Conservation (phyloP, 1,284 basidiomycete species). For the Rhodofomes roseus region DNA sequence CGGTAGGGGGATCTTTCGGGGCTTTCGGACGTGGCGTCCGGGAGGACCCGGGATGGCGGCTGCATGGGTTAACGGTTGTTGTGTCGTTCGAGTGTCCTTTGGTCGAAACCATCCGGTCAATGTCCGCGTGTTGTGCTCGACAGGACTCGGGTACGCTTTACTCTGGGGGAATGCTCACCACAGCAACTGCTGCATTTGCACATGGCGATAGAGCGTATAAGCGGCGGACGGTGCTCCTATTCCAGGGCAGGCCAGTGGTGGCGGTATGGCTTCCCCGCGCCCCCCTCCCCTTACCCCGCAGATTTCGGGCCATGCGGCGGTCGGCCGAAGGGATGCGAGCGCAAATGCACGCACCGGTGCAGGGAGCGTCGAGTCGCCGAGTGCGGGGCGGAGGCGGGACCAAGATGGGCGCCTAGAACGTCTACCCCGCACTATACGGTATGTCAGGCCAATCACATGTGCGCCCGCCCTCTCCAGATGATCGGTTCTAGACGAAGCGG, state of each 20-base stretch:
- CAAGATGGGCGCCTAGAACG: conserved; percentile 4
- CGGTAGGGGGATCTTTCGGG: not conserved
- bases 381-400: conserved; percentile 3
- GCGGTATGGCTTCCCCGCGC: not conserved
- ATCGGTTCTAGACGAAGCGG: conserved; percentile 10
- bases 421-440: conserved; percentile 17
- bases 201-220: conserved; percentile 19
- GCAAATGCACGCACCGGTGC: not conserved
- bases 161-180: not conserved
- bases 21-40: not conserved
- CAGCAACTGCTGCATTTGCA: no score
- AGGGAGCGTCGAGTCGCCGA: not conserved
- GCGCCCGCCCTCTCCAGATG: conserved; percentile 9
- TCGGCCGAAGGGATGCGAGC: conserved; percentile 8
- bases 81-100: no score
- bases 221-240: conserved; percentile 4
- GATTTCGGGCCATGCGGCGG: not conserved
- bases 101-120: not conserved
- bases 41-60: not conserved
- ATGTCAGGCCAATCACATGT: conserved; percentile 21
- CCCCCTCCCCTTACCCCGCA: not conserved
- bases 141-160: not conserved
- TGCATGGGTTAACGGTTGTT: no score
- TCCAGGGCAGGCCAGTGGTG: not conserved
- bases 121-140: not conserved